Conservation (phyloP, 179 eudicot genomes). For the Spinacia oleracea region DNA sequence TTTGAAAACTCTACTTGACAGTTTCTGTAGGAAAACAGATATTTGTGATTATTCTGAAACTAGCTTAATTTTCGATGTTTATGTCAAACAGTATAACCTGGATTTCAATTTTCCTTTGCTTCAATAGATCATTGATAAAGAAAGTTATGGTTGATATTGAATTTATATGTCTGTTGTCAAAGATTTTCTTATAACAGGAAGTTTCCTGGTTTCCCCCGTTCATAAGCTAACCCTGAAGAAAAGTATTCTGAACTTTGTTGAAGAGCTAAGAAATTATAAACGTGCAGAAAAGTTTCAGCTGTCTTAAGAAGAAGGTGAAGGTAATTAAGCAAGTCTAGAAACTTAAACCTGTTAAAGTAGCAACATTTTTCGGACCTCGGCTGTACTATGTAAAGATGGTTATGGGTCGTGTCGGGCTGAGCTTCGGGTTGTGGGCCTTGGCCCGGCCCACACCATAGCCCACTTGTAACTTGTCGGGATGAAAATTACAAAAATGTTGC, state of each 20-base stretch:
- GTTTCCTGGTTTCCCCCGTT: too few relatives aligned
- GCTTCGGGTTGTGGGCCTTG: too few relatives aligned
- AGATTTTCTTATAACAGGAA: background rate
- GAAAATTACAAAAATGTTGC: too few relatives aligned
- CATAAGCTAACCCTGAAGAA: background rate
- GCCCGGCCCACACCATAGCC: too few relatives aligned
- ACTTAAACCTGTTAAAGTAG: background rate
- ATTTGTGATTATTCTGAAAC: background rate
- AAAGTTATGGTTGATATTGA: background rate
- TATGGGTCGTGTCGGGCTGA: too few relatives aligned
- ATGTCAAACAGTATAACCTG: background rate
- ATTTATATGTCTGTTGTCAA: background rate
- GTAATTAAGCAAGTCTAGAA: slow-evolving; percentile 1
- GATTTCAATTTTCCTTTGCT: background rate
- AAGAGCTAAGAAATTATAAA: background rate
- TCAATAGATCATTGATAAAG: too few relatives aligned
- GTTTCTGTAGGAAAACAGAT: background rate
- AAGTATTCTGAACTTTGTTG: background rate
- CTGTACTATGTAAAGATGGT: too few relatives aligned
- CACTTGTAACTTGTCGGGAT: too few relatives aligned
- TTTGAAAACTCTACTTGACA: background rate
- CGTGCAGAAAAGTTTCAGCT: slow-evolving; percentile 12
- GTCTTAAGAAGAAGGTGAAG: background rate
- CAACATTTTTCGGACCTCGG: background rate
- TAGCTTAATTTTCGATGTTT: background rate